A percentile compares a stretch with the other conserved stretches of the same genome.
phyloP scores from a whole-genome alignment of 2,329 filamentous ascomycete species.

The Xylariales sp. region DNA sequence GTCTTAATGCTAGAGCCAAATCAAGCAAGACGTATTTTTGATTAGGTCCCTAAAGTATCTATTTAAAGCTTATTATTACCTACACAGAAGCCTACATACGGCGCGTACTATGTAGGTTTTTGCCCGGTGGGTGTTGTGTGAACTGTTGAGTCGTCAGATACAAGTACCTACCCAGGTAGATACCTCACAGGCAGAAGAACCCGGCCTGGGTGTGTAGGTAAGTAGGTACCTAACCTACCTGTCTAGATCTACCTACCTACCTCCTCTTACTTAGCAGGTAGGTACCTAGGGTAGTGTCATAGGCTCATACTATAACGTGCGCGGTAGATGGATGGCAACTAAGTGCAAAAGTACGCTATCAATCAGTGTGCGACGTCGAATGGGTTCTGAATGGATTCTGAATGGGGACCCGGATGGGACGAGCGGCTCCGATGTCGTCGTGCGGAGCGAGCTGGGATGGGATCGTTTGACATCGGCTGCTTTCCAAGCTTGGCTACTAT shows the following conservation, averaged over 20 bases:
- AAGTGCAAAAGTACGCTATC: slow-evolving; percentile 17
- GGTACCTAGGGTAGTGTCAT: not conserved
- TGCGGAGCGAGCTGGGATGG: slow-evolving; percentile 24
- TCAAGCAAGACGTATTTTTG: not conserved
- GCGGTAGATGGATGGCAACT: not conserved
- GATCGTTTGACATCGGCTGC: slow-evolving; percentile 12
- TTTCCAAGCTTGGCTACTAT: slow-evolving; percentile 1
- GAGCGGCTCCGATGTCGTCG: slow-evolving; percentile 41
- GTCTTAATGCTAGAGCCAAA: slow-evolving; percentile 18
- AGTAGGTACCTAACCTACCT: not conserved
- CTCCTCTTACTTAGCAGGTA: not conserved
- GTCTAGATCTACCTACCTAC: no score
- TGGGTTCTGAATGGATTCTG: slow-evolving; percentile 16
- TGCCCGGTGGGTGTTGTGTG: not conserved
- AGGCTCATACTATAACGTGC: no score
- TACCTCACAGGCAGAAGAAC: no score
- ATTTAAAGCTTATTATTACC: slow-evolving; percentile 23
- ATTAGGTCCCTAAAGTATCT: slow-evolving; percentile 14
- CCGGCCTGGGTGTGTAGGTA: not conserved
- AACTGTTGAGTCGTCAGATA: no score
- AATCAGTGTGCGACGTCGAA: slow-evolving; percentile 26
- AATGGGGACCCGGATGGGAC: slow-evolving; percentile 33
- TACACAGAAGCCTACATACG: not conserved
- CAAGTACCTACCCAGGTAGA: no score
- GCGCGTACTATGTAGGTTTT: not conserved